Base-by-base conservation (phyloP, 2,329 filamentous ascomycete species). In the Gaeumannomyces tritici region DNA sequence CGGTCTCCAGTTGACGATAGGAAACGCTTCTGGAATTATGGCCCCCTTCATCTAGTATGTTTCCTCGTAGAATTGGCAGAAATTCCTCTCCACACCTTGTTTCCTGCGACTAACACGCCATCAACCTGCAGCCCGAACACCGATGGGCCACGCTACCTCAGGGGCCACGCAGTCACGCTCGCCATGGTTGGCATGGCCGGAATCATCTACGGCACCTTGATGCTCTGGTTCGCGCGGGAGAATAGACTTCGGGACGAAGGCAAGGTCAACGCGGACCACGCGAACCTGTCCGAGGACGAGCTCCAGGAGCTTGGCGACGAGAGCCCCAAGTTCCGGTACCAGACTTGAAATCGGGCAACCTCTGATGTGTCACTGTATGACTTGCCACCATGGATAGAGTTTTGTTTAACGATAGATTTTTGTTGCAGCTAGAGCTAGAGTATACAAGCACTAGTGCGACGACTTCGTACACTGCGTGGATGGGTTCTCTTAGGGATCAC, bases 31-130 rank as follows among this genome's bases (percentile, higher is more conserved):
- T 18, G 64, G 65, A 92, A 88, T 92, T 66, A 88, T 91, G 85
- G 82, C 87, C 4, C 84, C 87, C 0, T 91, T 90, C 67, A 84
- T 89, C 62, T 82, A 82, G 72, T 74, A 65, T 63, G 72, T 69
- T 42, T 18, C 26, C 47, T 1, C 35, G 8, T 28, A 9, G 1
- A 13, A 26, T 4, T 12, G 29, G n/a, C 31, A 33, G 31, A 33
- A 9, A 11, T 33, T 8, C 1, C 8, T 33, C 8, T 27, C 15
- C n/a, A 18, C 12, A 59, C 31, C 7, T 54, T 27, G n/a, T 31
- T 27, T 31, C 21, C 24, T 33, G 59, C 13, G n/a, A 26, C n/a
- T 27, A 26, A 27, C 9, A 31, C 21, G 26, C 4, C 55, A 21
- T 24, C 12, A 59, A 21, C 11, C 47, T 31, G 42, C 62, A 82